Evolutionary conservation across 2,329 filamentous ascomycete species (phyloP).

Genomic region (Tolypocladium endophyticum): DNA sequence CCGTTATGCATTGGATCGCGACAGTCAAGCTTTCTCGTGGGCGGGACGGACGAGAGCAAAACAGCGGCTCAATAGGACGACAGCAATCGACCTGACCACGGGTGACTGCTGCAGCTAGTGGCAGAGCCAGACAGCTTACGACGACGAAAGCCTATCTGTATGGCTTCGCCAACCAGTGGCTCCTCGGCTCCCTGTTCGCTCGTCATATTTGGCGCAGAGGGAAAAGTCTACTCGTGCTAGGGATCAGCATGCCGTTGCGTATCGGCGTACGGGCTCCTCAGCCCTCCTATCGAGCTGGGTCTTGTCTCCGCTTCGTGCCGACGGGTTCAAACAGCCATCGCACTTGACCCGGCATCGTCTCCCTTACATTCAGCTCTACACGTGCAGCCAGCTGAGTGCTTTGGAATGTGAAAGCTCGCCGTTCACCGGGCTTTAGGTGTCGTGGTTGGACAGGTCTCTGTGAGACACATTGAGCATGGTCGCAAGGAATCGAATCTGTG

Average conservation of each 20-base stretch:
- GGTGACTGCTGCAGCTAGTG: not conserved
- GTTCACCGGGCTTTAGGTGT: not conserved
- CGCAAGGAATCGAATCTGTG: not conserved
- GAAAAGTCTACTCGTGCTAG: not conserved
- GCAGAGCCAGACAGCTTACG: not conserved
- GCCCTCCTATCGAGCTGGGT: not conserved
- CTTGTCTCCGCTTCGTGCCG: not conserved
- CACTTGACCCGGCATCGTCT: not conserved
- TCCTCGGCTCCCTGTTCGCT: not conserved
- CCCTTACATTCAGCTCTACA: not conserved
- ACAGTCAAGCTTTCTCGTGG: not conserved
- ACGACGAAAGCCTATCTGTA: not conserved
- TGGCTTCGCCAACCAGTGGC: not conserved
- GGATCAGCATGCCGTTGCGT: not conserved
- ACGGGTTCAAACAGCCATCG: not conserved
- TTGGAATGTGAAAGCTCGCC: not conserved
- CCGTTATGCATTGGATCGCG: not conserved
- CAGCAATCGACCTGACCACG: not conserved
- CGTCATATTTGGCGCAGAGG: not conserved
- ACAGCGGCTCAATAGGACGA: not conserved
- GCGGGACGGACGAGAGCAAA: not conserved
- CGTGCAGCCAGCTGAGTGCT: not conserved
- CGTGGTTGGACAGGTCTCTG: not conserved
- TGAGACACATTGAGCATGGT: not conserved
- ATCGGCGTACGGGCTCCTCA: too few species aligned